A percentile compares a stretch with the other conserved stretches of the same genome.
Evolutionary conservation across 2,329 filamentous ascomycete genomes (phyloP).

Genomic region (Madurella fahalii): DNA sequence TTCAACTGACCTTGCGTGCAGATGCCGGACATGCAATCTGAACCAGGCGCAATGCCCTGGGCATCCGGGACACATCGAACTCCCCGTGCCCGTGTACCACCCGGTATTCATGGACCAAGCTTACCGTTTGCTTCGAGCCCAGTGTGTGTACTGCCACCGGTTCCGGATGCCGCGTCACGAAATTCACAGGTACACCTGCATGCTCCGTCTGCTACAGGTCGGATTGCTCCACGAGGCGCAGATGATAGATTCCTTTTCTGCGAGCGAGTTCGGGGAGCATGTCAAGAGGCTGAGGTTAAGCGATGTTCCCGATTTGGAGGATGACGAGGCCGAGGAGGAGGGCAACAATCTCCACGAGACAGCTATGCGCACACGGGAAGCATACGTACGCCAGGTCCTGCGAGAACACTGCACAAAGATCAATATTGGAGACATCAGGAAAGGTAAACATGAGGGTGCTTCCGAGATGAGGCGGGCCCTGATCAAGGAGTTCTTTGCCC

Average conservation of each 20-base stretch:
- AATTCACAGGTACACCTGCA: constrained; percentile 76
- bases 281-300: constrained; percentile 33
- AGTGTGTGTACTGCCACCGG: constrained; percentile 86
- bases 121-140: constrained; percentile 75
- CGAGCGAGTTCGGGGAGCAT: constrained; percentile 39
- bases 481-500: constrained; percentile 75
- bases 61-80: constrained; percentile 90
- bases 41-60: constrained; percentile 80
- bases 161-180: constrained; percentile 75
- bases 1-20: constrained; percentile 35
- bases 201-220: constrained; percentile 78
- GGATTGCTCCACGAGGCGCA: constrained; percentile 70
- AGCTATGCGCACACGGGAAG: constrained; percentile 49
- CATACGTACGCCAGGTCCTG: constrained; percentile 71
- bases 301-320: constrained; percentile 41
- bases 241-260: constrained; percentile 50
- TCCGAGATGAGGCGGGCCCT: constrained; percentile 70
- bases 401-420: constrained; percentile 47
- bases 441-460: constrained; percentile 78
- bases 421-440: constrained; percentile 46
- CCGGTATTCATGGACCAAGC: constrained; percentile 95
- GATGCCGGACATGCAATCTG: constrained; percentile 89
- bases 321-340: constrained; percentile 62
- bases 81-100: constrained; percentile 91
- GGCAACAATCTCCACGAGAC: constrained; percentile 51